Conservation (phyloP, 2,329 filamentous ascomycete species). For the Hymenoscyphus occultus region DNA sequence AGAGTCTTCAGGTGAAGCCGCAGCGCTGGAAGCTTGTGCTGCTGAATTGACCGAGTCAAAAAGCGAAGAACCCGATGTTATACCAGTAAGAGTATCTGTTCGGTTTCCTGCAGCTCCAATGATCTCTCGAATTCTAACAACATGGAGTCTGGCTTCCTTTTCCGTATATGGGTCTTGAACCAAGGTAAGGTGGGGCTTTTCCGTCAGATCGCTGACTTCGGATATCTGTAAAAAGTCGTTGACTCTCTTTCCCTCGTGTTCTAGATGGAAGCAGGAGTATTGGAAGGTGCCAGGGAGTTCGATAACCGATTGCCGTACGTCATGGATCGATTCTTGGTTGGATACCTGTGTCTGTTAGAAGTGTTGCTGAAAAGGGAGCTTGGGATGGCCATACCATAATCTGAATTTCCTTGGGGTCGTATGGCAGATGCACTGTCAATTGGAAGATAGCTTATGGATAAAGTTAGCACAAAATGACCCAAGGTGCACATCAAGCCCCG, state of each 20-base stretch:
- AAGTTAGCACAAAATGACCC: slow-evolving; percentile 22
- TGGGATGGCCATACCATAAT: slow-evolving; percentile 65
- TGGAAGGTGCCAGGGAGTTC: slow-evolving; percentile 90
- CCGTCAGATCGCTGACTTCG: slow-evolving; percentile 75
- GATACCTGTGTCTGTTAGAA: slow-evolving; percentile 61
- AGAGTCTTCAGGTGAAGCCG: slow-evolving; percentile 44
- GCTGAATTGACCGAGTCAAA: slow-evolving; percentile 67
- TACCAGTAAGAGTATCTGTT: slow-evolving; percentile 81
- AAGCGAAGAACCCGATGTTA: slow-evolving; percentile 79
- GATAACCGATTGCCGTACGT: slow-evolving; percentile 94
- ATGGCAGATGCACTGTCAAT: slow-evolving; percentile 77
- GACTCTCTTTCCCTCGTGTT: slow-evolving; percentile 82
- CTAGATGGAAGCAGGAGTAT: slow-evolving; percentile 98
- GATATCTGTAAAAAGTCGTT: slow-evolving; percentile 94
- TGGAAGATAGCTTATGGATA: slow-evolving; percentile 49
- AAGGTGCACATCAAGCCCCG: not conserved
- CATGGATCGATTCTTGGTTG: slow-evolving; percentile 92
- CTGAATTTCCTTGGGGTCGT: slow-evolving; percentile 74
- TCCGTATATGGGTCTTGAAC: slow-evolving; percentile 97
- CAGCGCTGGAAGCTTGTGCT: slow-evolving; percentile 38
- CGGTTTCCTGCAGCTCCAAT: slow-evolving; percentile 89
- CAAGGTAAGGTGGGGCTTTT: slow-evolving; percentile 75
- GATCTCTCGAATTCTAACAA: slow-evolving; percentile 86
- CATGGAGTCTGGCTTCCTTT: slow-evolving; percentile 94
- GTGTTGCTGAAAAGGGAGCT: slow-evolving; percentile 10